Conservation (phyloP, 768 basidiomycete genomes). For the Tricholoma bakamatsutake region DNA sequence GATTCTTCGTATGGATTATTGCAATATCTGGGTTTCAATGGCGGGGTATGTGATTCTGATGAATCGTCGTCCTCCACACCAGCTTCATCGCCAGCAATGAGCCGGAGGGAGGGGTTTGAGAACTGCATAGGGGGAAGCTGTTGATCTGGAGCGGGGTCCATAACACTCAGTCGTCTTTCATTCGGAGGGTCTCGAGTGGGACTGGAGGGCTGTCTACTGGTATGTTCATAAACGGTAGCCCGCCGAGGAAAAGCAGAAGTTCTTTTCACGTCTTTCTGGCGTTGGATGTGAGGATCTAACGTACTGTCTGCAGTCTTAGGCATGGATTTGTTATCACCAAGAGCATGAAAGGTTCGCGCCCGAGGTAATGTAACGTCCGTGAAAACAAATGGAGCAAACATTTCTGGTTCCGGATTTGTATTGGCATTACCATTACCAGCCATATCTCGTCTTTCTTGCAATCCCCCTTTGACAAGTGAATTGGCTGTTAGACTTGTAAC, state of each 20-base stretch:
- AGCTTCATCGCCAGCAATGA: background rate
- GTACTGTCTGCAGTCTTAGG: background rate
- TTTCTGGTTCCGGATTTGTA: constrained; percentile 1
- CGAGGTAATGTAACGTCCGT: background rate
- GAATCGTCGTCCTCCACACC: background rate
- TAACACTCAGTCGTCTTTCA: background rate
- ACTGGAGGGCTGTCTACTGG: background rate
- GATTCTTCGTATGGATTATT: background rate
- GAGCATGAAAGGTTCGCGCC: background rate
- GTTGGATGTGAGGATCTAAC: background rate
- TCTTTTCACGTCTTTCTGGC: background rate
- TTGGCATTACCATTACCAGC: background rate
- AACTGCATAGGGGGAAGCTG: background rate
- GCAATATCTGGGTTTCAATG: background rate
- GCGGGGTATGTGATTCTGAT: background rate
- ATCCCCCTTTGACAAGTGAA: background rate
- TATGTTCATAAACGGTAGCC: constrained; percentile 8
- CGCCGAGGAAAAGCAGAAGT: constrained; percentile 5
- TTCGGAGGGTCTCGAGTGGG: background rate
- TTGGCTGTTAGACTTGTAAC: background rate
- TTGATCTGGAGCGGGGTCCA: background rate
- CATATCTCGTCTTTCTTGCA: background rate
- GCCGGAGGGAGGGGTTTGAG: background rate
- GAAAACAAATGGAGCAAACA: constrained; percentile 4
- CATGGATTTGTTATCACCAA: background rate